Base-by-base conservation (phyloP, 257 asterid genomes). In the Knoxia roxburghii region DNA sequence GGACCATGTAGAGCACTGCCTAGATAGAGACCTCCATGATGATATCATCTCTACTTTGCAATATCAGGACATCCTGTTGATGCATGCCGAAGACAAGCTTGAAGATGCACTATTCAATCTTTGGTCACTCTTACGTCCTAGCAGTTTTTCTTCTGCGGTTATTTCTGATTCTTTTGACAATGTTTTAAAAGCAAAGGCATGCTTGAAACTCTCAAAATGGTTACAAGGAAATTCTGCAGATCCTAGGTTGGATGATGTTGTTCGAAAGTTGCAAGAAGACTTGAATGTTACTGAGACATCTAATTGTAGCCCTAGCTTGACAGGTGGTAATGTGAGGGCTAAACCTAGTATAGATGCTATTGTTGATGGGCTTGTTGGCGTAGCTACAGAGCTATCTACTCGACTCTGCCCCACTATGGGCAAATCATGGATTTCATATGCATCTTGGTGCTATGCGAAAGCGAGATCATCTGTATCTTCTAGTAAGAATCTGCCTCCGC, bases 141-240 rank as follows among this genome's bases (percentile, higher is more conserved):
- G 71, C 75, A 66, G 87, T 79, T 74, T 81, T 72, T 80, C 87
- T 72, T 79, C 89, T 77, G 65, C 87, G 75, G 68, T 56, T 68
- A 77, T 61, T 55, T 74, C 86, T 62, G 71, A 79, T 75, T 75
- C 86, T 66, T 81, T 56, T 76, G 89, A 78, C 69, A 84, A 76
- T 78, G 84, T 74, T 70, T 69, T 88, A 71, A 94, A 81, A 85
- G 97, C 97, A 48, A 94, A 86, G 78, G 96, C 97, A 65, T 90
- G 97, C 85, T 77, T 94, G 80, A 94, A 94, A 87, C 87, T 94
- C 50, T 90, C 99, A 45, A 83, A 76, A 70, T 94, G 96, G 99
- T 75, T 94, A 81, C 82, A 51, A 64, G 75, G 65, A 69, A 88
- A 76, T 68, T 41, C 64, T 72, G 59, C 73, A 54, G 68, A 75